Percentiles rank a stretch among this genome's conserved stretches.
Conservation (phyloP, 2,329 filamentous ascomycete species). For the Coniochaeta sp. region DNA sequence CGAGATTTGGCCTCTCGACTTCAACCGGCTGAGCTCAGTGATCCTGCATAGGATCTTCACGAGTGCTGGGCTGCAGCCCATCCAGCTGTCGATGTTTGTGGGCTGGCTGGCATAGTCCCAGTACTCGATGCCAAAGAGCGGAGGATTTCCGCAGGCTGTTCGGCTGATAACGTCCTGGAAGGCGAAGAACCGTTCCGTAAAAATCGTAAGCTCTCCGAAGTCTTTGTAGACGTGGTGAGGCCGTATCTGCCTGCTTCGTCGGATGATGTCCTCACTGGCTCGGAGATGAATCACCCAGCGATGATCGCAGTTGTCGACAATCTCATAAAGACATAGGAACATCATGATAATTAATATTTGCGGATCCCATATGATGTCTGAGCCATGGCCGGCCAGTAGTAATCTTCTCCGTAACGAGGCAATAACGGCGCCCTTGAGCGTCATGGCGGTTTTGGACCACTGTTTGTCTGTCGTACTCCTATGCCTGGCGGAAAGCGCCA, state of each 20-base stretch:
- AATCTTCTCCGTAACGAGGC: slow-evolving; percentile 25
- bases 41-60: slow-evolving; percentile 37
- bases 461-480: slow-evolving; percentile 4
- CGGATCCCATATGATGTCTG: slow-evolving; percentile 11
- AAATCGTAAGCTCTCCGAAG: slow-evolving; percentile 17
- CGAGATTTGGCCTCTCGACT: slow-evolving; percentile 19
- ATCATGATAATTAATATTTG: slow-evolving; percentile 33
- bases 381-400: slow-evolving; percentile 13
- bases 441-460: slow-evolving; percentile 8
- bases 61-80: slow-evolving; percentile 38
- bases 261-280: slow-evolving; percentile 37
- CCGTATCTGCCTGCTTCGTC: slow-evolving; percentile 20
- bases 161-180: slow-evolving; percentile 43
- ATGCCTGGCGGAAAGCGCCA: slow-evolving; percentile 10
- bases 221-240: background rate
- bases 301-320: slow-evolving; percentile 22
- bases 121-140: slow-evolving; percentile 37
- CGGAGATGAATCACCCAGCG: slow-evolving; percentile 38
- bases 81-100: slow-evolving; percentile 29
- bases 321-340: slow-evolving; percentile 36
- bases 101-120: slow-evolving; percentile 27
- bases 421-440: slow-evolving; percentile 26
- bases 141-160: slow-evolving; percentile 38
- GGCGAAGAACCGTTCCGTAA: slow-evolving; percentile 39
- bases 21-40: slow-evolving; percentile 33